Evolutionary conservation across 2,329 filamentous ascomycete species (phyloP).

Genomic region (Teratosphaeria nubilosa): DNA sequence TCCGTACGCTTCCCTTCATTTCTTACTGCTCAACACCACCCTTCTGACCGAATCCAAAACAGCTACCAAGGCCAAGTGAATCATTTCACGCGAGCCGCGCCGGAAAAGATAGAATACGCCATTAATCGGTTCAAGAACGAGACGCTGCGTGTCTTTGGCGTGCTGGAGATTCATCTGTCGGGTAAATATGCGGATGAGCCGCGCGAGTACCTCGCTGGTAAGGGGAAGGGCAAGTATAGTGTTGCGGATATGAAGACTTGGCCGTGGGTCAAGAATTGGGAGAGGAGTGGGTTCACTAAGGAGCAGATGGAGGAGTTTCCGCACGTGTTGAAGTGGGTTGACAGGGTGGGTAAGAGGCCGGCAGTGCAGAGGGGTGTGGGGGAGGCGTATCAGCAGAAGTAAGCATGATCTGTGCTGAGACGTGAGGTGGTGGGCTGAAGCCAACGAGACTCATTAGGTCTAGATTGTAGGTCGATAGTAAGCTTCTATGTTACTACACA

Average conservation of each 20-base stretch:
- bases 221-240: constrained; percentile 45
- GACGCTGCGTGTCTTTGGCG: constrained; percentile 42
- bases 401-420: constrained; percentile 10
- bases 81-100: constrained; percentile 36
- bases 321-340: constrained; percentile 44
- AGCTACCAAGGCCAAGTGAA: constrained; percentile 35
- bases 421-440: not conserved
- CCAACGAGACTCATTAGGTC: not conserved
- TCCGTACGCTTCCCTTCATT: constrained; percentile 30
- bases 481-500: not conserved
- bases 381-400: constrained; percentile 21
- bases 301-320: constrained; percentile 43
- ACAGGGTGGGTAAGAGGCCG: constrained; percentile 39
- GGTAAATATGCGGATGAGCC: constrained; percentile 42
- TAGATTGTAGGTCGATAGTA: not conserved
- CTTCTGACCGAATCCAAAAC: not conserved
- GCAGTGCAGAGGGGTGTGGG: constrained; percentile 40
- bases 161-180: constrained; percentile 45
- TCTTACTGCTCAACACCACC: not conserved
- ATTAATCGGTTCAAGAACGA: constrained; percentile 44
- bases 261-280: constrained; percentile 41
- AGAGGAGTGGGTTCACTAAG: constrained; percentile 32
- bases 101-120: constrained; percentile 41
- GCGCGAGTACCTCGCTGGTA: constrained; percentile 44
- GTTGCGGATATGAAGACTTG: constrained; percentile 45